These are phyloP conservation scores for Pseudogymnoascus sp. DNA, from an alignment of 2,329 filamentous ascomycete genomes.

Conservation along the genomic window DNA sequence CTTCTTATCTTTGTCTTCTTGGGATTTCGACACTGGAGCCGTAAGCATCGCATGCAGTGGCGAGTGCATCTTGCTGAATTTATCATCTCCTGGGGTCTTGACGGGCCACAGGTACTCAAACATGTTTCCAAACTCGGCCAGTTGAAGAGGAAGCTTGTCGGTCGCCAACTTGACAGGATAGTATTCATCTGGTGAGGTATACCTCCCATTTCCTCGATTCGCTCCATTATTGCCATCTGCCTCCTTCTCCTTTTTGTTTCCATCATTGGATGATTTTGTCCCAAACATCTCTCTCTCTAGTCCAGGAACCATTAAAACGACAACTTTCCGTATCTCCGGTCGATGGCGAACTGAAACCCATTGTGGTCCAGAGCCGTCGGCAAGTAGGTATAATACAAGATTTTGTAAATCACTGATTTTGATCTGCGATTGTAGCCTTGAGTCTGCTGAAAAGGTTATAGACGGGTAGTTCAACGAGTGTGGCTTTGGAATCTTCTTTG, in stretches of 20 bases:
- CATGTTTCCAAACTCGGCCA: constrained; percentile 67
- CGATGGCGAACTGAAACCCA: constrained; percentile 57
- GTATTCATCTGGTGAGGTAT: constrained; percentile 49
- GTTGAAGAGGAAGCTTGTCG: constrained; percentile 42
- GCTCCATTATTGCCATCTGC: constrained; percentile 4
- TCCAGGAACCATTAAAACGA: constrained; percentile 85
- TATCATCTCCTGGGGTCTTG: constrained; percentile 77
- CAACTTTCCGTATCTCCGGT: constrained; percentile 65
- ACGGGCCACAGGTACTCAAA: constrained; percentile 88
- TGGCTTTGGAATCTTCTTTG: constrained; percentile 51
- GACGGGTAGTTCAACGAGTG: constrained; percentile 50
- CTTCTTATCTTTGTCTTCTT: constrained; percentile 55
- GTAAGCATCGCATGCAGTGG: constrained; percentile 78
- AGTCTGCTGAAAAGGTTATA: constrained; percentile 46
- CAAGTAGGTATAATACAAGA: constrained; percentile 57
- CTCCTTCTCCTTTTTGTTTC: constrained; percentile 9
- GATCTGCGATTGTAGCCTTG: constrained; percentile 53
- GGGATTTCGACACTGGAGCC: constrained; percentile 59
- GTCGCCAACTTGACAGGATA: constrained; percentile 46
- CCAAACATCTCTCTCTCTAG: constrained; percentile 87
- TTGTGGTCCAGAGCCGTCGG: constrained; percentile 55
- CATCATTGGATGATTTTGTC: constrained; percentile 27
- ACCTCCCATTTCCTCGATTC: constrained; percentile 14
- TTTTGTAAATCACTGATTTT: constrained; percentile 55
- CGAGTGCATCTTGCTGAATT: constrained; percentile 72